These are phyloP conservation scores for Aspergillus tanneri DNA, from an alignment of 2,329 filamentous ascomycete species.

Conservation along the genomic window DNA sequence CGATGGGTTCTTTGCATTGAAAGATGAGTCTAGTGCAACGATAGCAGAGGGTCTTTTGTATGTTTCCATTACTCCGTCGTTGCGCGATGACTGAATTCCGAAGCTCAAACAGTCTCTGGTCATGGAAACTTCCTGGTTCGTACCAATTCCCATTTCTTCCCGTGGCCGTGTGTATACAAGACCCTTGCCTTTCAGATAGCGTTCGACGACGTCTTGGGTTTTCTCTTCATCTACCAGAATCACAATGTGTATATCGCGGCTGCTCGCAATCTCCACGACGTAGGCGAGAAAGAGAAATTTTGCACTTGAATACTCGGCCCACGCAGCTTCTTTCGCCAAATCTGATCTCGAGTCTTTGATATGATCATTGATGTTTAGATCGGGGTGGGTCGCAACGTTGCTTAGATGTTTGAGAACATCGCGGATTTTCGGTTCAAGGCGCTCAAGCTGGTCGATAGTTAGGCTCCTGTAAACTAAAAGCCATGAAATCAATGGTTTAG, in stretches of 20 bases:
- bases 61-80: conserved; percentile 31
- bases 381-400: conserved; percentile 46
- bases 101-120: conserved; percentile 37
- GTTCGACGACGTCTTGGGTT: conserved; percentile 41
- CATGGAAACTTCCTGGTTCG: conserved; percentile 38
- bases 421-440: conserved; percentile 32
- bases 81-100: conserved; percentile 34
- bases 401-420: conserved; percentile 39
- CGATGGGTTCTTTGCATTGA: conserved; percentile 40
- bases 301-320: conserved; percentile 49
- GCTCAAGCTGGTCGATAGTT: conserved; percentile 4
- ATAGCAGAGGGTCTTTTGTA: conserved; percentile 41
- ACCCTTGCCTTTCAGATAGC: conserved; percentile 45
- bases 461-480: neutral
- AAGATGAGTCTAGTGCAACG: conserved; percentile 46
- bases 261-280: conserved; percentile 38
- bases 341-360: conserved; percentile 36
- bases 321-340: conserved; percentile 41
- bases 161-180: conserved; percentile 33
- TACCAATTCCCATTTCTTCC: conserved; percentile 33
- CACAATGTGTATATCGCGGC: conserved; percentile 40
- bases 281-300: conserved; percentile 49
- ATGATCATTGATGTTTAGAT: conserved; percentile 44
- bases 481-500: neutral
- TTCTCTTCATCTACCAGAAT: conserved; percentile 39